phyloP scores from a whole-genome alignment of 2,329 filamentous ascomycete species.

The Thermothelomyces thermophilus region DNA sequence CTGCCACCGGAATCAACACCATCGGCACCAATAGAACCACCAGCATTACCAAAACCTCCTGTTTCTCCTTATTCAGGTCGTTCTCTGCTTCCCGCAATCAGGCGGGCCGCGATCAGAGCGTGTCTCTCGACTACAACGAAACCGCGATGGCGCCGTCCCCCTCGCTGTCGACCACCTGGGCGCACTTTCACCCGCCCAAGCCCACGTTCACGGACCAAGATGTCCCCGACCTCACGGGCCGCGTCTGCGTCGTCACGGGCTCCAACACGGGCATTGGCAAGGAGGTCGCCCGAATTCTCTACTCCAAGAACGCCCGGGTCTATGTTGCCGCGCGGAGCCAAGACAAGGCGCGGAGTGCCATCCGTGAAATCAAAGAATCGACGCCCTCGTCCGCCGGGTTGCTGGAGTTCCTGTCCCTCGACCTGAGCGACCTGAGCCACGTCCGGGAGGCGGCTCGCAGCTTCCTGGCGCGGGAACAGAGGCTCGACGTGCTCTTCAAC shows the following conservation, averaged over 20 bases:
- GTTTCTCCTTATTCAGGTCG: too few species aligned
- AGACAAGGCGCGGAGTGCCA: constrained; percentile 35
- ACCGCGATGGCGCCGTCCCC: too few species aligned
- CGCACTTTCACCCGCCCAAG: too few species aligned
- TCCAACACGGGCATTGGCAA: constrained; percentile 35
- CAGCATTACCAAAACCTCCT: too few species aligned
- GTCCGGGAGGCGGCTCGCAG: constrained; percentile 26
- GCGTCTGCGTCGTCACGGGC: constrained; percentile 39
- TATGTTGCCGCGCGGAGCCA: constrained; percentile 42
- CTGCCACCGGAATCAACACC: too few species aligned
- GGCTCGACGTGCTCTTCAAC: constrained; percentile 33
- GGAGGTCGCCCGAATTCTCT: constrained; percentile 44
- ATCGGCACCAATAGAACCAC: too few species aligned
- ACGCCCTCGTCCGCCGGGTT: constrained; percentile 28
- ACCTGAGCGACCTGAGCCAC: constrained; percentile 30
- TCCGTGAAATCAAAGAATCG: constrained; percentile 33
- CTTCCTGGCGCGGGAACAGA: constrained; percentile 28
- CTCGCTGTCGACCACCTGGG: too few species aligned
- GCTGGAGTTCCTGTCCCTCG: constrained; percentile 36
- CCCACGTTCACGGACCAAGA: too few species aligned
- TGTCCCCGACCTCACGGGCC: too few species aligned
- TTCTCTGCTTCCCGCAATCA: too few species aligned
- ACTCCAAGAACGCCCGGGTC: constrained; percentile 42
- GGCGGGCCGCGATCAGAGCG: too few species aligned
- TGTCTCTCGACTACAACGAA: too few species aligned